Conservation (phyloP, 139 green algal genomes). For the Bryopsis sp. region DNA sequence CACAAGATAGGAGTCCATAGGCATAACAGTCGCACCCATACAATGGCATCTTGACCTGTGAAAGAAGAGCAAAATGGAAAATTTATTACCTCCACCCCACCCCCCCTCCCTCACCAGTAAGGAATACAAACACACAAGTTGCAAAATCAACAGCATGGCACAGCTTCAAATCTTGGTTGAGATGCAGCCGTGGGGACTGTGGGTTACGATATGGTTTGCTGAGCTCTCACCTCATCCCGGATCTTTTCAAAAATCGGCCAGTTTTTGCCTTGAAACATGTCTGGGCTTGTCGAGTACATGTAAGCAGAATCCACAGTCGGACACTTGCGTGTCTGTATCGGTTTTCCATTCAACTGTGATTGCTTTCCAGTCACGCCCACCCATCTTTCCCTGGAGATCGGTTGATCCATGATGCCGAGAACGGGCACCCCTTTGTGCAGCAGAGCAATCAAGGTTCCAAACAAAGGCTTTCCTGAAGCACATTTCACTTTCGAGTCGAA, state of each 20-base stretch:
- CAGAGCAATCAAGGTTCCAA: constrained; percentile 91
- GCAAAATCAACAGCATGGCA: constrained; percentile 3
- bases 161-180: too few species aligned
- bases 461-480: constrained; percentile 87
- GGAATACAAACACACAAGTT: constrained; percentile 20
- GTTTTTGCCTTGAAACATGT: constrained; percentile 72
- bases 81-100: too few species aligned
- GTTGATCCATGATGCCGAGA: constrained; percentile 94
- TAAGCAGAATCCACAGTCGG: constrained; percentile 30
- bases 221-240: background rate
- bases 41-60: background rate
- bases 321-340: constrained; percentile 40
- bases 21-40: constrained; percentile 99
- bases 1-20: constrained; percentile 87
- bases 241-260: constrained; percentile 22
- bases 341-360: constrained; percentile 80
- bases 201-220: constrained; percentile 1
- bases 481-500: background rate
- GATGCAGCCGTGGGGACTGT: background rate
- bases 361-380: constrained; percentile 63
- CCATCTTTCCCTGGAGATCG: constrained; percentile 83
- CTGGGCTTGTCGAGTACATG: constrained; percentile 72
- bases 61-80: too few species aligned
- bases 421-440: constrained; percentile 76
- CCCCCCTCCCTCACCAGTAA: too few species aligned